Conservation (phyloP, 371 early-diverging fungal genomes). For the Chytridium lagenaria region DNA sequence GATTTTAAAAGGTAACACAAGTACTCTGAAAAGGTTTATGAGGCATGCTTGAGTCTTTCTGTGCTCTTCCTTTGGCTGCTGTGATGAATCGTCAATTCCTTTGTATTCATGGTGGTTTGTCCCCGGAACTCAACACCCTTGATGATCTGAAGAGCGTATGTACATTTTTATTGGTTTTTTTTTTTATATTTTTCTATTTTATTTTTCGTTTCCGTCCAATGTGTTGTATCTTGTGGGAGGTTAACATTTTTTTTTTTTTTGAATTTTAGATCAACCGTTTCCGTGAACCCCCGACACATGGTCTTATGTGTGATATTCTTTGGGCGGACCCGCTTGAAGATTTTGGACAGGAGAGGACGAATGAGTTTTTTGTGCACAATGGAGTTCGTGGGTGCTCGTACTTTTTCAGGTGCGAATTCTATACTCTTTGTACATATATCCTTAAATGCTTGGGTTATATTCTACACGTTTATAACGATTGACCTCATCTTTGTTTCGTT, state of each 20-base stretch:
- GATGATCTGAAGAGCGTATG: conserved; percentile 81
- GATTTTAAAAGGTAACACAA: conserved; percentile 79
- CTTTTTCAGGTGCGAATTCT: conserved; percentile 86
- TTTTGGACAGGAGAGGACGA: conserved; percentile 88
- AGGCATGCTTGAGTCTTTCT: conserved; percentile 93
- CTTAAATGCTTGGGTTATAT: not conserved
- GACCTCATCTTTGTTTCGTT: not conserved
- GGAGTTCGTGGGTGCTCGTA: conserved; percentile 94
- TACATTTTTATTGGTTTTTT: conserved; percentile 19
- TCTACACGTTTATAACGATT: not conserved
- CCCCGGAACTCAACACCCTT: conserved; percentile 88
- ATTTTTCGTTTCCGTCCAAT: conserved; percentile 33
- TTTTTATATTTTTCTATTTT: conserved; percentile 19
- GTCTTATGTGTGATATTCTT: conserved; percentile 94
- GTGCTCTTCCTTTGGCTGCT: conserved; percentile 94
- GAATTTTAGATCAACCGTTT: conserved; percentile 84
- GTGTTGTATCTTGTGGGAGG: conserved; percentile 37
- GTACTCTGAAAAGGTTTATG: conserved; percentile 93
- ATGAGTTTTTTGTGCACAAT: conserved; percentile 86
- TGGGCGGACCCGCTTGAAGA: conserved; percentile 99
- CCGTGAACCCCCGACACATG: conserved; percentile 92
- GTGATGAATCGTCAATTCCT: conserved; percentile 96
- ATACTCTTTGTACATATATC: conserved; percentile 21
- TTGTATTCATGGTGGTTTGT: conserved; percentile 98
- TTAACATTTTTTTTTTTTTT: conserved; percentile 46